Percentiles rank a stretch among this genome's conserved stretches.
Evolutionary conservation across 2,329 filamentous ascomycete species (phyloP).

Genomic region (Colletotrichum musicola): DNA sequence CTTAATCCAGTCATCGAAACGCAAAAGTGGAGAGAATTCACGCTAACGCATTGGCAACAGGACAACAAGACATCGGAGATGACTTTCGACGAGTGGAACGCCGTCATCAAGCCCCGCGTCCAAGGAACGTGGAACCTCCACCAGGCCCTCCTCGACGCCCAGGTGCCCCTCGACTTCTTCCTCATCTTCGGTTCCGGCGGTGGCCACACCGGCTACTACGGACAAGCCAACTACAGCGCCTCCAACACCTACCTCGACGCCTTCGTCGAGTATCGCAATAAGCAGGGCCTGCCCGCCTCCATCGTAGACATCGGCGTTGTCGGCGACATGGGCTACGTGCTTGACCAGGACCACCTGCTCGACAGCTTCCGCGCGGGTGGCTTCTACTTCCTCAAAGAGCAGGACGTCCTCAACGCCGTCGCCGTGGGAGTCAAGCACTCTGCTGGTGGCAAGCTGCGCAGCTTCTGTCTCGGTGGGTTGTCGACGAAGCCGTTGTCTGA

Average conservation of each 20-base stretch:
- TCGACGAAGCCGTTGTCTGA: conserved; percentile 25
- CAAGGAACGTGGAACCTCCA: conserved; percentile 57
- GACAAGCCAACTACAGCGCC: conserved; percentile 55
- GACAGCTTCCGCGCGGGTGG: conserved; percentile 24
- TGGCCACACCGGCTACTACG: conserved; percentile 53
- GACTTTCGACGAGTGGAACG: conserved; percentile 50
- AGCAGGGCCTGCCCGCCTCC: conserved; percentile 51
- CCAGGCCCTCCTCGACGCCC: conserved; percentile 41
- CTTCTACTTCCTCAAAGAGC: conserved; percentile 27
- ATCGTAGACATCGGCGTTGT: conserved; percentile 54
- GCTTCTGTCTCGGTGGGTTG: conserved; percentile 23
- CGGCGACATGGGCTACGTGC: conserved; percentile 51
- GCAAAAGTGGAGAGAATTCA: neutral
- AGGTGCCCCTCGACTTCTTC: conserved; percentile 52
- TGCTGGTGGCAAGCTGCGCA: conserved; percentile 11
- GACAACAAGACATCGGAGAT: conserved; percentile 45
- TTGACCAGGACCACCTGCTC: conserved; percentile 12
- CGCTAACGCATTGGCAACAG: neutral
- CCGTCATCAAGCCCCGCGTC: conserved; percentile 51
- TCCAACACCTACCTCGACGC: conserved; percentile 57
- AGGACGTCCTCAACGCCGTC: conserved; percentile 19
- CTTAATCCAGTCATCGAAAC: neutral
- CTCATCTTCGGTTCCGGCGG: conserved; percentile 63
- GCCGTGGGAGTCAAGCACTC: conserved; percentile 18
- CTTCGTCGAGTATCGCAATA: conserved; percentile 51